Evolutionary conservation across 2,329 filamentous ascomycete species (phyloP).

Genomic region (Pyrenochaeta sp.): DNA sequence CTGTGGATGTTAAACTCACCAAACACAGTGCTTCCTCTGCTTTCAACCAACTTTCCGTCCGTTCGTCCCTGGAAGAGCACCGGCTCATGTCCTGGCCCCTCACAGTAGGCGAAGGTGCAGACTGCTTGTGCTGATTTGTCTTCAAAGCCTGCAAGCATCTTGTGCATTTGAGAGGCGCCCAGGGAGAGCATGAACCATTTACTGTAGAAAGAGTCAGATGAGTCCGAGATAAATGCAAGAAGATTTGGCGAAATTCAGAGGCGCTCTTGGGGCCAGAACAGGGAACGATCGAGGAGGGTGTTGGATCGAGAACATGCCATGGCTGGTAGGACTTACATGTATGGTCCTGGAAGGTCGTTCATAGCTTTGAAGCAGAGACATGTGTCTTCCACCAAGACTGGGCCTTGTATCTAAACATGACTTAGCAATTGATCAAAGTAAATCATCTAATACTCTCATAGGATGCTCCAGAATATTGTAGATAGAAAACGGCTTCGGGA

Average conservation of each 20-base stretch:
- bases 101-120: constrained; percentile 92
- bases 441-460: neutral
- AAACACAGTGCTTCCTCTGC: constrained; percentile 81
- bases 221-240: no score
- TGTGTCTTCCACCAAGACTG: constrained; percentile 95
- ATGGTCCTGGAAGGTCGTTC: constrained; percentile 89
- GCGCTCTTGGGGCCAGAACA: no score
- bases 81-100: constrained; percentile 82
- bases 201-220: constrained; percentile 59
- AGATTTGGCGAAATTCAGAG: no score
- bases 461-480: neutral
- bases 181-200: constrained; percentile 92
- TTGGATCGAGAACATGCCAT: no score
- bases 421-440: constrained; percentile 6
- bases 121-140: constrained; percentile 94
- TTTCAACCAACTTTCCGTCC: constrained; percentile 81
- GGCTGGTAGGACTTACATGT: constrained; percentile 94
- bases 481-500: neutral
- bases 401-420: constrained; percentile 71
- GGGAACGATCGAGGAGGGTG: neutral
- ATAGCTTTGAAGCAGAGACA: constrained; percentile 92
- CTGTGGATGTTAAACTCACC: constrained; percentile 64
- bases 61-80: constrained; percentile 93
- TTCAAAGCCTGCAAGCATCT: constrained; percentile 84
- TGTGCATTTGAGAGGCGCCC: constrained; percentile 86